Percentiles rank a stretch among this genome's conserved stretches.
Conservation (phyloP, 768 basidiomycete species). For the Lactarius vividus region DNA sequence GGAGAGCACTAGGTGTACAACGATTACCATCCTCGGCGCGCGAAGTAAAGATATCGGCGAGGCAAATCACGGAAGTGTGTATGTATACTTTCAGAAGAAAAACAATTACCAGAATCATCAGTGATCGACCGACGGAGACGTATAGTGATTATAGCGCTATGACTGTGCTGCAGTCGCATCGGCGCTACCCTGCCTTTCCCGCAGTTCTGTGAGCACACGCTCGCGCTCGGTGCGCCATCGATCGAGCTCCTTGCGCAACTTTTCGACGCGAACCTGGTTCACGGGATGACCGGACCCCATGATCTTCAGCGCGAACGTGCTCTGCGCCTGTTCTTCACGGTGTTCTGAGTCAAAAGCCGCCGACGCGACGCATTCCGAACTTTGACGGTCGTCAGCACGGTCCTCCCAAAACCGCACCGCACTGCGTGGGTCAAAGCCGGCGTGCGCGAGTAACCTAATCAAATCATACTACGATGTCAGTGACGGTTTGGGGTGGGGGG, state of each 20-base stretch:
- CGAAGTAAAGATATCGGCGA: not conserved
- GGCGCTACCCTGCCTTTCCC: constrained; percentile 8
- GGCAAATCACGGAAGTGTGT: not conserved
- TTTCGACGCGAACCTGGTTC: constrained; percentile 57
- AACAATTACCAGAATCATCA: not conserved
- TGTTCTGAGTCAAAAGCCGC: constrained; percentile 31
- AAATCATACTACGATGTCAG: constrained; percentile 3
- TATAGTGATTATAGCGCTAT: not conserved
- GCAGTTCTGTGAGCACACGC: constrained; percentile 27
- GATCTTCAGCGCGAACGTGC: constrained; percentile 42
- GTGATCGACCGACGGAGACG: not conserved
- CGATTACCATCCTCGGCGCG: constrained; percentile 16
- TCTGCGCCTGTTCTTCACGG: constrained; percentile 27
- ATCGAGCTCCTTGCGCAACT: constrained; percentile 62
- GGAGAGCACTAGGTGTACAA: constrained; percentile 15
- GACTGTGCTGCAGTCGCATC: not conserved
- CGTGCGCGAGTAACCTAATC: constrained; percentile 80
- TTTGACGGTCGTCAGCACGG: constrained; percentile 40
- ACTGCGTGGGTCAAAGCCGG: constrained; percentile 83
- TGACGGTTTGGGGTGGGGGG: not conserved
- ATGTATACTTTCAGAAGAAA: not conserved
- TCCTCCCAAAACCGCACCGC: constrained; percentile 85
- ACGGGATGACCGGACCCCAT: constrained; percentile 67
- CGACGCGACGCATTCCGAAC: constrained; percentile 42
- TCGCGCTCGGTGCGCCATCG: constrained; percentile 63